Evolutionary conservation across 352 stramenopile genomes (phyloP), one percentile per base, ranked within the genome.

Genomic region (Phytophthora podocarpi): DNA sequence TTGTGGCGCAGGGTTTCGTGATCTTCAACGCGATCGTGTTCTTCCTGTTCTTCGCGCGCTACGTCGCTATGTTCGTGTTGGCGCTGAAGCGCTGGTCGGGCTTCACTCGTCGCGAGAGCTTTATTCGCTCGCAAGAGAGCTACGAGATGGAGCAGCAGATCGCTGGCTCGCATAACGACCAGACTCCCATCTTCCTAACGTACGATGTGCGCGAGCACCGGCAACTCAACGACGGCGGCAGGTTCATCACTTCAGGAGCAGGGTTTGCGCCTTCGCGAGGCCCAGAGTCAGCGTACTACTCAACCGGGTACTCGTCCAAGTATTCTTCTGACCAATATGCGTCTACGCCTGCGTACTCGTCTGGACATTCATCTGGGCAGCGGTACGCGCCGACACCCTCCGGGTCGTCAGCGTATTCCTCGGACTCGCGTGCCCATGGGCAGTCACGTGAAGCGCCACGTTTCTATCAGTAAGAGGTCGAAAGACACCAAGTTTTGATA

Each of bases 11-110:
- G 35, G 54, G 56, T 20, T 86, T 90, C 24, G 76, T 89, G 34
- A 56, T 78, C 5, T 60, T 85, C 59, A 92, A 92, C 52, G 77
- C 80, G 27, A 35, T 80, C 37, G 59, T 90, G 3, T 69, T 92
- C 12, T 58, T 89, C 15, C 20, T 77, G 24, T 72, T 88, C 9
- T 89, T 88, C 39, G 65, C 76, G 18, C 80, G 82, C 20, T 80
- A 87, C 48, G 61, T 90, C 13, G 64, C 78, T 1, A 78, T 90
- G 49, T 83, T 90, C 40, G 41, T 87, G 18, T 56, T 81, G 27
- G 67, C 70, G 28, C 39, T 87, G 3, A 76, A 80, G 26, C 70
- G 72, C 21, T 91, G 81, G 81, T 77, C 73, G 10, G 69, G 51
- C 42, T 69, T 54, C 31, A 59, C 67, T 45, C 54, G 31, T 41